phyloP scores from a whole-genome alignment of 192 early-diverging fungal genomes.

The Mortierella alpina region DNA sequence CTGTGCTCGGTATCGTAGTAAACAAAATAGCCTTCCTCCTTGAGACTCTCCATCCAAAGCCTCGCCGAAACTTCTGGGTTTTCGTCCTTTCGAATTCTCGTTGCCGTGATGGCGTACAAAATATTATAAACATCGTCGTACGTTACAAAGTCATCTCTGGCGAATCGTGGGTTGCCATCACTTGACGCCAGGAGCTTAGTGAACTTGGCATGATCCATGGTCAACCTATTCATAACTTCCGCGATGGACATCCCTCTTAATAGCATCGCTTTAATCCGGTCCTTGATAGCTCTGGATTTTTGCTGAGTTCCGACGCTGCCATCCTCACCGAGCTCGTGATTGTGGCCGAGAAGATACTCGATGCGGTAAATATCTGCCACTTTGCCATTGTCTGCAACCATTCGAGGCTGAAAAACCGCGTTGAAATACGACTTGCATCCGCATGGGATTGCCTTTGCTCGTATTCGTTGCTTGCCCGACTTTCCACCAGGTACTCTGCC shows the following conservation, averaged over 20 bases:
- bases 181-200: not conserved
- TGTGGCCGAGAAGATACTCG: conserved; percentile 9
- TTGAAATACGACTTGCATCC: not conserved
- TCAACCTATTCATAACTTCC: conserved; percentile 10
- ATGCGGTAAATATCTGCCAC: not conserved
- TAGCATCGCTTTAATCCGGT: not conserved
- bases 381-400: not conserved
- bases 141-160: conserved; percentile 22
- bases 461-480: no score
- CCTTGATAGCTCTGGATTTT: conserved; percentile 11
- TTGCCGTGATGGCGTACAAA: not conserved
- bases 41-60: conserved; percentile 26
- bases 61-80: conserved; percentile 11
- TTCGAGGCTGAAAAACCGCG: not conserved
- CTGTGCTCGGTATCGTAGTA: conserved; percentile 16
- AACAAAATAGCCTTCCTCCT: conserved; percentile 4
- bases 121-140: conserved; percentile 38
- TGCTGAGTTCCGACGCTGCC: conserved; percentile 9
- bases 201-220: conserved; percentile 28
- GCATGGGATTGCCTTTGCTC: not conserved
- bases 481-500: no score
- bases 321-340: not conserved
- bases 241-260: conserved; percentile 3
- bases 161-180: not conserved
- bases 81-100: conserved; percentile 4